phyloP scores from a whole-genome alignment of 129 eudicot genomes.

The Rutidosis leptorrhynchoides region DNA sequence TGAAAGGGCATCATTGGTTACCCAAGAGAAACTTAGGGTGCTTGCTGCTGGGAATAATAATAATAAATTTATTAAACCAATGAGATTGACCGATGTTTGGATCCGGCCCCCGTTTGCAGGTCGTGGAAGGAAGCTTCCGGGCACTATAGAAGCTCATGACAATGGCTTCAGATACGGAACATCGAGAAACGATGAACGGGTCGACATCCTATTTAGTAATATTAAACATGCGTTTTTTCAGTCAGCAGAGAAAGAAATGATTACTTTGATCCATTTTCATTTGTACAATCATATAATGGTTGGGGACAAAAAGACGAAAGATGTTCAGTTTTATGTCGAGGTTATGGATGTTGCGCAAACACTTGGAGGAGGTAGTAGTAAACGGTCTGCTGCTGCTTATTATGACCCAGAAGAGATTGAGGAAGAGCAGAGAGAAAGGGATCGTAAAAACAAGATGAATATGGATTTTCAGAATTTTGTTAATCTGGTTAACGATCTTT shows the following conservation, averaged over 20 bases:
- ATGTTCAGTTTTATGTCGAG: slow-evolving; percentile 52
- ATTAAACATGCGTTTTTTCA: slow-evolving; percentile 56
- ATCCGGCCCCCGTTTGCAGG: slow-evolving; percentile 57
- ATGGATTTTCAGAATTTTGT: slow-evolving; percentile 46
- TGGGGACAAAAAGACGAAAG: slow-evolving; percentile 57
- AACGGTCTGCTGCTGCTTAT: slow-evolving; percentile 50
- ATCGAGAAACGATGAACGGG: slow-evolving; percentile 50
- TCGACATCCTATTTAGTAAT: slow-evolving; percentile 46
- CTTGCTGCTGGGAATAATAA: slow-evolving; percentile 47
- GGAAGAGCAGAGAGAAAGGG: slow-evolving; percentile 58
- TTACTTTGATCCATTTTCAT: slow-evolving; percentile 51
- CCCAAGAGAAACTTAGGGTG: slow-evolving; percentile 45
- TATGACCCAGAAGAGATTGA: slow-evolving; percentile 64
- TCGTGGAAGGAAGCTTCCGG: slow-evolving; percentile 54
- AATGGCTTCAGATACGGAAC: slow-evolving; percentile 55
- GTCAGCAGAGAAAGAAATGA: slow-evolving; percentile 62
- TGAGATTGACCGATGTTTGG: slow-evolving; percentile 45
- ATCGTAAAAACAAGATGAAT: slow-evolving; percentile 53
- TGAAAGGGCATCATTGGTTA: slow-evolving; percentile 45
- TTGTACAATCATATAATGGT: slow-evolving; percentile 61
- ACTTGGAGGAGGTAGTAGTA: slow-evolving; percentile 49
- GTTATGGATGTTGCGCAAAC: slow-evolving; percentile 61
- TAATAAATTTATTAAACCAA: slow-evolving; percentile 54
- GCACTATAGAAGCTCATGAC: slow-evolving; percentile 51
- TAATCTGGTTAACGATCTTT: slow-evolving; percentile 45